Evolutionary conservation across 2,329 filamentous ascomycete species (phyloP), one percentile per base, ranked within the genome.

Genomic region (Catunica adiposa): DNA sequence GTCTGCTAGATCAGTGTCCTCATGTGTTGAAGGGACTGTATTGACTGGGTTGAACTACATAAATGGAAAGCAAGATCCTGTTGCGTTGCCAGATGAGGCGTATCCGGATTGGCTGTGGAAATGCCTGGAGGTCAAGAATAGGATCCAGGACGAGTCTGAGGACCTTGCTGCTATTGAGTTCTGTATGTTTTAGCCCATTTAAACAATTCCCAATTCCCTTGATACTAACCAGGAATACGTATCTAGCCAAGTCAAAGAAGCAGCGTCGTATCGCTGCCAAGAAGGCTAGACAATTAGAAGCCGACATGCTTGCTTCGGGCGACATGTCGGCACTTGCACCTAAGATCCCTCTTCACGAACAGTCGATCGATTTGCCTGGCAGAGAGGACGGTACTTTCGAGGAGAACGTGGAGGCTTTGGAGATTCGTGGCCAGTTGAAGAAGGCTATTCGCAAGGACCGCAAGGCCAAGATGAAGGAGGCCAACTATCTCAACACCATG

Each of bases 401-500:
- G 55, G 70, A 74, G 51, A 74, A 76, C 51, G 58, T 80, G 34
- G 65, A 66, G 53, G 75, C 77, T 34, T 69, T 66, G 8, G 63
- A 67, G 29, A 71, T 77, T 65, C 73, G 84, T 65, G 73, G 76
- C 60, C 79, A 82, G 62, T 71, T 89, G 63, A 83, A 75, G 61
- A 78, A 74, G 69, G 81, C 80, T 34, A 82, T 89, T 84, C 78
- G 86, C 64, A 77, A 77, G 66, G 84, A 88, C 72, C 75, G 86
- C 66, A 79, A 83, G 69, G 78, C 77, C 58, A 78, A 76, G 69
- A 92, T 92, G 65, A 90, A 89, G 79, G 86, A 92, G 74, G 71
- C 70, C 66, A 92, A 92, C 71, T 92, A 89, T 76, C 77, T 92
- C 69, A 86, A 84, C 77, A 79, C 80, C 46, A 87, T 89, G 84